A percentile compares a stretch with the other conserved stretches of the same genome.
Conservation (phyloP, 1,139 yeast species). For the Lodderomyces orthopsilosis region DNA sequence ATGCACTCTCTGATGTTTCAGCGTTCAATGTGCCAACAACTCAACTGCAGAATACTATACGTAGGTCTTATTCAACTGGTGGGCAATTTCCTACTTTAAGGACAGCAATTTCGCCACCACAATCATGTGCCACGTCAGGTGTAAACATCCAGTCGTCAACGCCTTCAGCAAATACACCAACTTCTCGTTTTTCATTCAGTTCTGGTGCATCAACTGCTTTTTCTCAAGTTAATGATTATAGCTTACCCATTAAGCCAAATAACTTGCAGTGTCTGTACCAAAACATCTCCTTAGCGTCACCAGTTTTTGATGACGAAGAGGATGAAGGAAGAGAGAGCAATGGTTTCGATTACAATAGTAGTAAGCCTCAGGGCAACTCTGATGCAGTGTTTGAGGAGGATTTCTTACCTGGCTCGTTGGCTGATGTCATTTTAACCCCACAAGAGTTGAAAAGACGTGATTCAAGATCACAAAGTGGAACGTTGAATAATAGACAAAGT, state of each 20-base stretch:
- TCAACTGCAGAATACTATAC: neutral
- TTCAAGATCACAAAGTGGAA: constrained; percentile 54
- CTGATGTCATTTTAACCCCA: constrained; percentile 71
- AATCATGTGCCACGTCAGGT: neutral
- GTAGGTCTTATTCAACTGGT: neutral
- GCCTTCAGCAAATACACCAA: constrained; percentile 9
- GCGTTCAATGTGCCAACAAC: neutral
- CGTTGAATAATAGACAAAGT: constrained; percentile 37
- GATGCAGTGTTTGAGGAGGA: constrained; percentile 56
- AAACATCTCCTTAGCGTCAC: constrained; percentile 40
- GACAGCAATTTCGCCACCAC: constrained; percentile 3
- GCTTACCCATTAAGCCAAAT: neutral
- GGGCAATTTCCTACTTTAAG: neutral
- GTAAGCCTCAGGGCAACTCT: constrained; percentile 15
- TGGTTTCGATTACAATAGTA: neutral
- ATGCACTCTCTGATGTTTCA: neutral
- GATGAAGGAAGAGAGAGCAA: constrained; percentile 21
- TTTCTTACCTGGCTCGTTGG: constrained; percentile 71
- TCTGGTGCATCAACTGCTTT: constrained; percentile 5
- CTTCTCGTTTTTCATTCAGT: constrained; percentile 9
- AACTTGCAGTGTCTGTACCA: constrained; percentile 4
- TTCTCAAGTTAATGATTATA: constrained; percentile 5
- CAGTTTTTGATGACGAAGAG: constrained; percentile 41
- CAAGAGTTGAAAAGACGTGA: constrained; percentile 68
- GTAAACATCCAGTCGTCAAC: constrained; percentile 5